Evolutionary conservation across 2,329 filamentous ascomycete species (phyloP), one percentile per base, ranked within the genome.

Genomic region (Colletotrichum tanaceti): DNA sequence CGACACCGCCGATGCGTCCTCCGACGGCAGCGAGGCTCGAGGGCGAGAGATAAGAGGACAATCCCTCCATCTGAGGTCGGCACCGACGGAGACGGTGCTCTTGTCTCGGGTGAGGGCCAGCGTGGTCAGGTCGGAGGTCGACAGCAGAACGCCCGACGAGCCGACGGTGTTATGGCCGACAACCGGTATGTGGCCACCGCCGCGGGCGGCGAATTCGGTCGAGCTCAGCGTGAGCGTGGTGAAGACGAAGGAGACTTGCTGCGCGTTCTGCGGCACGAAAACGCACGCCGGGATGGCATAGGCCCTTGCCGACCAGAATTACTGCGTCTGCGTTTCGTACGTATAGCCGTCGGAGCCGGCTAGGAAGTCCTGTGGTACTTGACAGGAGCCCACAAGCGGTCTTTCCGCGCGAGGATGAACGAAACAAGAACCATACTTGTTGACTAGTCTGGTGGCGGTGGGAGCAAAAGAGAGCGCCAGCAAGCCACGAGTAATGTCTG

Each of bases 61-160:
- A 3, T 66, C 69, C 16, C 74, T 72, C 73, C 78, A 77, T 46
- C 72, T 73, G 53, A 73, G 73, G 22, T 76, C 78, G 28, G 77
- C 72, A 5, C 78, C 78, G 5, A 80, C 72, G 11, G 71, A 73
- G 24, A 75, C 74, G 11, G 75, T 75, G 18, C 65, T 71, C 57
- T 70, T 71, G 47, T 78, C 77, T 1, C 66, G 64, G 13, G 76
- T 76, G 5, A 78, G 54, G 32, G 68, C 61, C n/a, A 78, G 73
- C n/a, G 74, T 69, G 44, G 76, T 75, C n/a, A 79, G 53, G 39
- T 73, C 63, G 28, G 75, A 75, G 38, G 84, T 74, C 63, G 80
- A 80, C 57, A 85, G 76, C 1, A 77, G 71, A 49, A 78, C 72
- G n/a, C 77, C 74, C 16, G 68, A 62, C 13, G 73, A 72, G 44